phyloP scores from a whole-genome alignment of 2,329 filamentous ascomycete species.

The Shiraia sp. region DNA sequence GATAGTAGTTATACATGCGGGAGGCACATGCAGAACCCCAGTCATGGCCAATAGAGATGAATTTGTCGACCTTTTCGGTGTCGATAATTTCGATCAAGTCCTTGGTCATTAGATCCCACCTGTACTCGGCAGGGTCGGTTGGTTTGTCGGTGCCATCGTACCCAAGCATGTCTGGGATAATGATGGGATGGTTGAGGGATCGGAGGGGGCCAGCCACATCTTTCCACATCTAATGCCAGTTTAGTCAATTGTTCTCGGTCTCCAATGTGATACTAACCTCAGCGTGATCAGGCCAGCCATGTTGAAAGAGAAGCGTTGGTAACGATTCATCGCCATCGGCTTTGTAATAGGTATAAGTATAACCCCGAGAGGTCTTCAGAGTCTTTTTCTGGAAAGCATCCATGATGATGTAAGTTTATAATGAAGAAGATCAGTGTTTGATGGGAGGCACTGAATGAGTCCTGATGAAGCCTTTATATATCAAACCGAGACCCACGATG shows the following conservation, averaged over 20 bases:
- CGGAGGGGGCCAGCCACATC: conserved; percentile 47
- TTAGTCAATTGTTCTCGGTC: not conserved
- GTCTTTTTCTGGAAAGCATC: conserved; percentile 33
- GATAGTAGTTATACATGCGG: conserved; percentile 49
- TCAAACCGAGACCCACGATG: too few relatives aligned
- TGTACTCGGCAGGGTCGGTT: conserved; percentile 25
- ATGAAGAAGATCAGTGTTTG: not conserved
- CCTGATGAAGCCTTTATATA: not conserved
- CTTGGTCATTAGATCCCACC: conserved; percentile 23
- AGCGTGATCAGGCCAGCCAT: conserved; percentile 57
- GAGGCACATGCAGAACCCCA: conserved; percentile 52
- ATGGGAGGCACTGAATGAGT: not conserved
- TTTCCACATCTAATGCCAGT: conserved; percentile 31
- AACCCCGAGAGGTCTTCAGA: conserved; percentile 27
- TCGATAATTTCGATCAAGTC: conserved; percentile 34
- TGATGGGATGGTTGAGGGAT: conserved; percentile 45
- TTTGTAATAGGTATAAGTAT: conserved; percentile 36
- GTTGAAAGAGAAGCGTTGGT: conserved; percentile 44
- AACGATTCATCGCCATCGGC: conserved; percentile 20
- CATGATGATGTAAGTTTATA: conserved; percentile 15
- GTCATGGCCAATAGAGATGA: conserved; percentile 55
- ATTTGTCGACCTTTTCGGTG: conserved; percentile 20
- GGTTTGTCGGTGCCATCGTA: conserved; percentile 44
- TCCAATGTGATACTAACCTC: conserved; percentile 37
- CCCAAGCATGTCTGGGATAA: conserved; percentile 46